Conservation (phyloP, 1,284 basidiomycete species). For the Microstroma glucosiphilum region DNA sequence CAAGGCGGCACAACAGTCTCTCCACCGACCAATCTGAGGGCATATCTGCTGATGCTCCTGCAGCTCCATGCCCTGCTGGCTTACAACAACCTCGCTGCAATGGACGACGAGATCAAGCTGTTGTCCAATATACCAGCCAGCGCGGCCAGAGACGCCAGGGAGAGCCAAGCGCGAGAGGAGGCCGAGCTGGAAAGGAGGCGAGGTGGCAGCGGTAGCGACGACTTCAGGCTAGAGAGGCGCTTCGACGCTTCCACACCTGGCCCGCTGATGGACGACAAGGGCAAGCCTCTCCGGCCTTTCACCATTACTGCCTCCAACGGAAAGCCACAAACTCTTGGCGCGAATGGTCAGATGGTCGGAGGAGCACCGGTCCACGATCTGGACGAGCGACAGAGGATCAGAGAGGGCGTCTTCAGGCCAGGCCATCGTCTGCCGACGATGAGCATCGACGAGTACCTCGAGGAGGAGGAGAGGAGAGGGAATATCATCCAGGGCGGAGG, state of each 20-base stretch:
- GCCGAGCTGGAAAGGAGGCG: slow-evolving; percentile 7
- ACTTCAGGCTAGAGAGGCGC: slow-evolving; percentile 40
- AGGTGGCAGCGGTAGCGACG: slow-evolving; percentile 11
- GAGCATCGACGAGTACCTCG: slow-evolving; percentile 90
- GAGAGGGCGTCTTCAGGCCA: slow-evolving; percentile 74
- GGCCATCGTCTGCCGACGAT: slow-evolving; percentile 87
- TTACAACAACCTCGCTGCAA: slow-evolving; percentile 20
- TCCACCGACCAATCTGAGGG: slow-evolving; percentile 16
- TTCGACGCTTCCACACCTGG: slow-evolving; percentile 17
- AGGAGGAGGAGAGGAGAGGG: slow-evolving; percentile 73
- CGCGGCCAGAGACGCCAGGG: background rate
- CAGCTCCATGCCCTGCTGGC: slow-evolving; percentile 33
- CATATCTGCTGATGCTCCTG: slow-evolving; percentile 39
- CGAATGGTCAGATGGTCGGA: background rate
- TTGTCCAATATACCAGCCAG: slow-evolving; percentile 29
- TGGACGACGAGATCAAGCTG: slow-evolving; percentile 35
- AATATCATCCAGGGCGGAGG: slow-evolving; percentile 82
- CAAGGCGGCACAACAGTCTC: background rate
- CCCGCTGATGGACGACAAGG: slow-evolving; percentile 31
- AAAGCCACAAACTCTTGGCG: background rate
- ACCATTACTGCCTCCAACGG: slow-evolving; percentile 26
- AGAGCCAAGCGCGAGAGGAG: background rate
- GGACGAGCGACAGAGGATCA: slow-evolving; percentile 70
- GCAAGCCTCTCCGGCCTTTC: slow-evolving; percentile 45
- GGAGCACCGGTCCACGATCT: slow-evolving; percentile 74